A percentile compares a stretch with the other conserved stretches of the same genome.
Conservation (phyloP, 768 basidiomycete species). For the Tylopilus balloui region DNA sequence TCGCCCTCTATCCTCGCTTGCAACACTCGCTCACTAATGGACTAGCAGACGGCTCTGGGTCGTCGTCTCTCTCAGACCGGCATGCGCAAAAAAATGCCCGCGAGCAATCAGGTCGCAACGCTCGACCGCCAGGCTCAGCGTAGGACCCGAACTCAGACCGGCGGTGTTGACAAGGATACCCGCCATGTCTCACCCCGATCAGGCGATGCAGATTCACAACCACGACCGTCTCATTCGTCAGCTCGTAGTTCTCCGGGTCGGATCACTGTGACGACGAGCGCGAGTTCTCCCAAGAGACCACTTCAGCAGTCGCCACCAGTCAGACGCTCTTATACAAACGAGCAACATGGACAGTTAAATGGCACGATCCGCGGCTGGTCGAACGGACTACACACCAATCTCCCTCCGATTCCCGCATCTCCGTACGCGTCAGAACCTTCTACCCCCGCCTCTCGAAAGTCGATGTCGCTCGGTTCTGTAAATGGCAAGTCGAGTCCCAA, state of each 20-base stretch:
- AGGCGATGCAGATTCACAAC: constrained; percentile 21
- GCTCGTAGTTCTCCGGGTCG: constrained; percentile 32
- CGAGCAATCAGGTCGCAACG: constrained; percentile 12
- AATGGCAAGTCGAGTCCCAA: constrained; percentile 32
- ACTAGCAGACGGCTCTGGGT: constrained; percentile 66
- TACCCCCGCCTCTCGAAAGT: constrained; percentile 50
- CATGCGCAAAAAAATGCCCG: constrained; percentile 22
- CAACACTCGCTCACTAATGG: constrained; percentile 5
- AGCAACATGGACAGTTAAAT: constrained; percentile 24
- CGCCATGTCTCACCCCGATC: constrained; percentile 31
- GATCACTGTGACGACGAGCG: constrained; percentile 20
- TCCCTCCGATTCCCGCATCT: constrained; percentile 67
- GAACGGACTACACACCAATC: constrained; percentile 33
- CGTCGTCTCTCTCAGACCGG: constrained; percentile 62
- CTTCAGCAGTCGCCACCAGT: constrained; percentile 22
- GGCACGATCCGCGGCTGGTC: constrained; percentile 30
- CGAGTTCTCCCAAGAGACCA: constrained; percentile 26
- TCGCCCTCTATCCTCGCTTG: constrained; percentile 1
- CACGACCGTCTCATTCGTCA: constrained; percentile 33
- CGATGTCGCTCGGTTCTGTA: constrained; percentile 30
- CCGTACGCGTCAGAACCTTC: constrained; percentile 62
- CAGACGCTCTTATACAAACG: constrained; percentile 33
- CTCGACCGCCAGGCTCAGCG: constrained; percentile 33
- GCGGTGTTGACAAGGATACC: constrained; percentile 31
- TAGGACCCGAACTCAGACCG: constrained; percentile 36